Evolutionary conservation across 2,329 filamentous ascomycete genomes (phyloP).

Genomic region (Phyllosticta citriasiana): DNA sequence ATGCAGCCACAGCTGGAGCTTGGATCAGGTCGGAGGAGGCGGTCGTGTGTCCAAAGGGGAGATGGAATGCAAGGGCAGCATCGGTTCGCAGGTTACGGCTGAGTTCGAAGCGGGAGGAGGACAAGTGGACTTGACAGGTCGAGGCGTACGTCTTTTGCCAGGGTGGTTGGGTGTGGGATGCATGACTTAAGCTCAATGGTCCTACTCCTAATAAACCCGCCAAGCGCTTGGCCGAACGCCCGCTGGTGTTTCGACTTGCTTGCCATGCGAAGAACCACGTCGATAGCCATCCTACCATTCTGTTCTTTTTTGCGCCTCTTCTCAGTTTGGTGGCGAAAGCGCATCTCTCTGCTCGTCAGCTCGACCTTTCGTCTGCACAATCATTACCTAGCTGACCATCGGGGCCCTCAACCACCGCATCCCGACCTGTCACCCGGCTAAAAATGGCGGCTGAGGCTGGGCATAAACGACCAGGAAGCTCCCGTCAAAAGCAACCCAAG

Average conservation of each 20-base stretch:
- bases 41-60: slow-evolving; percentile 2
- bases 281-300: too few species aligned
- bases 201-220: not conserved
- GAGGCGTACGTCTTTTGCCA: not conserved
- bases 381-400: too few species aligned
- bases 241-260: not conserved
- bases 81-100: not conserved
- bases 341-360: too few species aligned
- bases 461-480: not conserved
- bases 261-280: too few species aligned
- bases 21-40: slow-evolving; percentile 2
- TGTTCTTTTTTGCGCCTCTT: too few species aligned
- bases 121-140: not conserved
- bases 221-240: not conserved
- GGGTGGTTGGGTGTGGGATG: not conserved
- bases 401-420: not conserved
- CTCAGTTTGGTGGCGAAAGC: too few species aligned
- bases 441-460: not conserved
- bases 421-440: not conserved
- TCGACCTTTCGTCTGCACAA: too few species aligned
- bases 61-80: slow-evolving; percentile 3
- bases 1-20: not conserved
- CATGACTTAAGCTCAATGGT: not conserved
- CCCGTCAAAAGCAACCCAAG: not conserved
- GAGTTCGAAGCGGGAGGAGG: not conserved